Conservation (phyloP, 2,329 filamentous ascomycete species). For the Apiospora saccharicola region DNA sequence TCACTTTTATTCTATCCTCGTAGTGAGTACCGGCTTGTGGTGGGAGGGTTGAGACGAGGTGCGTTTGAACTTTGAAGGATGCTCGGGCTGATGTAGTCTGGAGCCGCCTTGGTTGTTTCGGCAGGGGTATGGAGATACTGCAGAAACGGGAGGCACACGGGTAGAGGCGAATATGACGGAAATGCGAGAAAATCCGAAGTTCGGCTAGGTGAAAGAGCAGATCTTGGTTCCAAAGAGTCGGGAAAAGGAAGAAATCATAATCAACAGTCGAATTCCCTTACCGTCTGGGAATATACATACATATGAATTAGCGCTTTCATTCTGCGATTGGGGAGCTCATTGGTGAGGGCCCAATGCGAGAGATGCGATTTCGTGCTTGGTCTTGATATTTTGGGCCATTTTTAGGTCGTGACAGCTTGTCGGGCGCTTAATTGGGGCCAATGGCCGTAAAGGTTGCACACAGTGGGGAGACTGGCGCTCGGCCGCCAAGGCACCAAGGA, state of each 20-base stretch:
- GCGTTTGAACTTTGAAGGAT: conserved; percentile 52
- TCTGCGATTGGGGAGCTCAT: conserved; percentile 1
- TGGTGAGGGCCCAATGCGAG: conserved; percentile 7
- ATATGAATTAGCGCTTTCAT: not conserved
- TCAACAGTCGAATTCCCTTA: not conserved
- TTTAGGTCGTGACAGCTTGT: conserved; percentile 18
- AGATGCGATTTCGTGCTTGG: not conserved
- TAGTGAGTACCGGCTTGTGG: conserved; percentile 28
- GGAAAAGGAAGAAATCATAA: not conserved
- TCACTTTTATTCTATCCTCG: conserved; percentile 33
- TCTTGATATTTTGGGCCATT: conserved; percentile 13
- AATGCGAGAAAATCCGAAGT: not conserved
- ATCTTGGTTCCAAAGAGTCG: conserved; percentile 16
- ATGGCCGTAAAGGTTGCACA: conserved; percentile 18
- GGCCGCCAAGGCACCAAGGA: conserved; percentile 7
- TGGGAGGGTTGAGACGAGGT: conserved; percentile 50
- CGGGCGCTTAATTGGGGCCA: conserved; percentile 23
- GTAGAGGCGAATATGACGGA: conserved; percentile 13
- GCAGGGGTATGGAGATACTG: conserved; percentile 39
- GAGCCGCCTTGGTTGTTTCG: conserved; percentile 48
- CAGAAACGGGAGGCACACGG: conserved; percentile 24
- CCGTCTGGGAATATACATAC: conserved; percentile 9
- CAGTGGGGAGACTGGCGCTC: not conserved
- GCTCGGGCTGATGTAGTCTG: conserved; percentile 29
- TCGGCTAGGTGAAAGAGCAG: not conserved